Percentiles rank a stretch among this genome's conserved stretches.
Conservation (phyloP, 176 grass and related monocot genomes). For the Thalia dealbata region DNA sequence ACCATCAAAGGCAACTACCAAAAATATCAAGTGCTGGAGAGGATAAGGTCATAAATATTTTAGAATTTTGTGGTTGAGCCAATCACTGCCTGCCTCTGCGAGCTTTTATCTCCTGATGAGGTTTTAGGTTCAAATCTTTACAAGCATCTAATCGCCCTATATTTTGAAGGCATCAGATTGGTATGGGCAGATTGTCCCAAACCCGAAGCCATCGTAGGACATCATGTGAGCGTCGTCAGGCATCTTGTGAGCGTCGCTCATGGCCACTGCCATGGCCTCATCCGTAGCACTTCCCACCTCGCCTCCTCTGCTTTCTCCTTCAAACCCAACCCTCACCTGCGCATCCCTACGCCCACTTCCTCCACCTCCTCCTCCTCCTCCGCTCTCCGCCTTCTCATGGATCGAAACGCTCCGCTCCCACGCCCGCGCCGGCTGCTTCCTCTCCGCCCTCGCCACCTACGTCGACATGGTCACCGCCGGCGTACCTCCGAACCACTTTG, state of each 20-base stretch:
- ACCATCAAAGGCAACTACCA: no score
- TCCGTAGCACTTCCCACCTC: not conserved
- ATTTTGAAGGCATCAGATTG: no score
- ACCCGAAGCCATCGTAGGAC: no score
- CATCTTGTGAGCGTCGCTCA: not conserved
- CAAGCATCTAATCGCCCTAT: no score
- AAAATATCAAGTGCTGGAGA: no score
- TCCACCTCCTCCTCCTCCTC: not conserved
- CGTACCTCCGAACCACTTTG: conserved; percentile 36
- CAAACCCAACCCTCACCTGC: not conserved
- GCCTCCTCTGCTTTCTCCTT: conserved; percentile 15
- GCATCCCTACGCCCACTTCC: not conserved
- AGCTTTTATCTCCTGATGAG: no score
- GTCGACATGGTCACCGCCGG: conserved; percentile 33
- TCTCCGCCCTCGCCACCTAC: conserved; percentile 38
- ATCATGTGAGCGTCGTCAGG: no score
- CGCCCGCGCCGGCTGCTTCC: conserved; percentile 27
- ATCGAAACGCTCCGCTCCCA: conserved; percentile 34
- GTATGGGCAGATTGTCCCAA: no score
- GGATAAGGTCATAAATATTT: no score
- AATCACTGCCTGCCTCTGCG: no score
- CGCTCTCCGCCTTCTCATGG: conserved; percentile 14
- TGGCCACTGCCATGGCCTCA: not conserved
- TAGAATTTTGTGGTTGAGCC: no score
- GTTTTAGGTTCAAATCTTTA: no score